phyloP scores from a whole-genome alignment of 495 filamentous ascomycete species.

The Podospora pseudocomata region DNA sequence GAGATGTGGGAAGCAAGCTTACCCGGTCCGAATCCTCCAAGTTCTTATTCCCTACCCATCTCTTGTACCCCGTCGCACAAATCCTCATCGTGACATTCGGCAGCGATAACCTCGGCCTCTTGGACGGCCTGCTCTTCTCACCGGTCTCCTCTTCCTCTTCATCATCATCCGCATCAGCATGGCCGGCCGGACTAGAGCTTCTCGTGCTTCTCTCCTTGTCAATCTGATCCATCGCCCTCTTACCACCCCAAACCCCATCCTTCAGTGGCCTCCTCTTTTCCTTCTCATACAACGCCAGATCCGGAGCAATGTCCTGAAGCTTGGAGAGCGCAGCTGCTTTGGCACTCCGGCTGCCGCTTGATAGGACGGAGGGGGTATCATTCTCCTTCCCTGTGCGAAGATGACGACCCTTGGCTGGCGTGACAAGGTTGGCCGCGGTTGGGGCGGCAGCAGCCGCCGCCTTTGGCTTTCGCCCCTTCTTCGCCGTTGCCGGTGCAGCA shows the following conservation, averaged over 20 bases:
- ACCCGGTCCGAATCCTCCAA: constrained; percentile 80
- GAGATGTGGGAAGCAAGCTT: constrained; percentile 27
- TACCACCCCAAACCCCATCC: constrained; percentile 72
- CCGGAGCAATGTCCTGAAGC: constrained; percentile 70
- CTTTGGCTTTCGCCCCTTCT: constrained; percentile 12
- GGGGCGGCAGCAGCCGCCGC: constrained; percentile 7
- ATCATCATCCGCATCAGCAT: constrained; percentile 42
- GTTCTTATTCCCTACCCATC: constrained; percentile 63
- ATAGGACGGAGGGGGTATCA: constrained; percentile 64
- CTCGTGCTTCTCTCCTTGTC: constrained; percentile 45
- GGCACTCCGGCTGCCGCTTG: constrained; percentile 75
- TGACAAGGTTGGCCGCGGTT: constrained; percentile 30
- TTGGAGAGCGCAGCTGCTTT: constrained; percentile 76
- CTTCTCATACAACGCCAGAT: constrained; percentile 88
- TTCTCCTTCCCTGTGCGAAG: constrained; percentile 70
- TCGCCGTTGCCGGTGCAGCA: background rate
- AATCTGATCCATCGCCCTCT: constrained; percentile 54
- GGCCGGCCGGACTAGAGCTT: constrained; percentile 31
- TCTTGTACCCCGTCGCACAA: constrained; percentile 72
- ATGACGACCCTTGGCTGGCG: constrained; percentile 42
- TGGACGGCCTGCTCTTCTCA: constrained; percentile 42
- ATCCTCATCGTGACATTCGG: constrained; percentile 64
- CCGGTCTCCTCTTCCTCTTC: constrained; percentile 41
- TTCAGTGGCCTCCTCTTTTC: constrained; percentile 74
- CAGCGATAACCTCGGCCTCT: constrained; percentile 58